Evolutionary conservation across 306 rosid species (phyloP).

Genomic region (Myrica gale): DNA sequence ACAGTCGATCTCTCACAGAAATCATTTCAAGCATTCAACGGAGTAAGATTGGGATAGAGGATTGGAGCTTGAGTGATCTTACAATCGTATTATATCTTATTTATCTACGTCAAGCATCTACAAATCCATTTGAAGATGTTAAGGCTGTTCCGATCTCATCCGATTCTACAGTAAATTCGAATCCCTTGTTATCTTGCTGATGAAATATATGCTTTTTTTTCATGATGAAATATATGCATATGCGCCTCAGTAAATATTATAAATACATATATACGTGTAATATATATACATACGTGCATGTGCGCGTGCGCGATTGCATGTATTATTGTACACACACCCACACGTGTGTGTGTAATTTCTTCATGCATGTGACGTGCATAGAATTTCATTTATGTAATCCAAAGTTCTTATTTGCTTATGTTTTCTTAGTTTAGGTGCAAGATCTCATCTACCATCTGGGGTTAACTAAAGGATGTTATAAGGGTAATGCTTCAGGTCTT

Average conservation of each 20-base stretch:
- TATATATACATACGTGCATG: too few species aligned
- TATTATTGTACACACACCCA: too few species aligned
- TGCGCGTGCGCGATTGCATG: too few species aligned
- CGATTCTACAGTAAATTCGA: constrained; percentile 60
- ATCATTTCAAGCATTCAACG: constrained; percentile 73
- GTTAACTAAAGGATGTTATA: constrained; percentile 80
- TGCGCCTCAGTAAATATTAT: constrained; percentile 9
- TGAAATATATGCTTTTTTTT: constrained; percentile 16
- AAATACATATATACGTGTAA: too few species aligned
- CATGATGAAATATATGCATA: constrained; percentile 17
- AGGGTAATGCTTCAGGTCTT: constrained; percentile 53
- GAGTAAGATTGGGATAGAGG: constrained; percentile 80
- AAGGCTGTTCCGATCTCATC: constrained; percentile 69
- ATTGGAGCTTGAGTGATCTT: constrained; percentile 96
- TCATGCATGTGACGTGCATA: background rate
- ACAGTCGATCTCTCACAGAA: constrained; percentile 65
- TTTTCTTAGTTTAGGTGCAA: constrained; percentile 62
- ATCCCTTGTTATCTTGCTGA: constrained; percentile 23
- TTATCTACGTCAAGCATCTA: constrained; percentile 87
- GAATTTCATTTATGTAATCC: constrained; percentile 11
- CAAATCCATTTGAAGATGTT: constrained; percentile 57
- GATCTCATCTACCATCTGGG: constrained; percentile 85
- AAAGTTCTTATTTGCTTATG: constrained; percentile 31
- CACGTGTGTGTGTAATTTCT: background rate
- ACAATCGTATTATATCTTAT: constrained; percentile 82